These are phyloP conservation scores for Penicillium sp. DNA, from an alignment of 2,329 filamentous ascomycete species.

Conservation along the genomic window DNA sequence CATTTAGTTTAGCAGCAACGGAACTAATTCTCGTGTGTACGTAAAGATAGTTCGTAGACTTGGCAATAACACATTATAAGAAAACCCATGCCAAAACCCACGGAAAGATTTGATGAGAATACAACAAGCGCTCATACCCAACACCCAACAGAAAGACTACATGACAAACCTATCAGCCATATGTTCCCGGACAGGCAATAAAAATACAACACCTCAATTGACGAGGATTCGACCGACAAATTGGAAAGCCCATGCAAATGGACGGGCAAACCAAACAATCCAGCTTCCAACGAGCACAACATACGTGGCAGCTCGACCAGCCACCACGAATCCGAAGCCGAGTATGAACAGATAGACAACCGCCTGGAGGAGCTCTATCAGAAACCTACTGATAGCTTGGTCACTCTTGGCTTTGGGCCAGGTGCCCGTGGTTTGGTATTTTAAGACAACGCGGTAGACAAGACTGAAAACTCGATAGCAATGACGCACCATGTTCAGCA, in stretches of 20 bases:
- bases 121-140: background rate
- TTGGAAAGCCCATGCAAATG: constrained; percentile 33
- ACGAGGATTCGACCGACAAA: constrained; percentile 27
- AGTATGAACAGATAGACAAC: constrained; percentile 34
- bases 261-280: constrained; percentile 37
- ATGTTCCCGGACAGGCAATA: background rate
- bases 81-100: background rate
- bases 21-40: background rate
- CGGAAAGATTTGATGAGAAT: background rate
- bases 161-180: background rate
- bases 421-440: constrained; percentile 32
- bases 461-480: constrained; percentile 30
- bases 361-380: constrained; percentile 34
- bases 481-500: constrained; percentile 33
- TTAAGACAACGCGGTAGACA: constrained; percentile 24
- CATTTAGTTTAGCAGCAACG: too few species aligned
- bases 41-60: background rate
- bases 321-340: constrained; percentile 30
- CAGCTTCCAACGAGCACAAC: constrained; percentile 35
- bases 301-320: constrained; percentile 32
- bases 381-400: constrained; percentile 27
- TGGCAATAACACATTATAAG: background rate
- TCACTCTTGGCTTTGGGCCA: constrained; percentile 30
- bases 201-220: constrained; percentile 12
- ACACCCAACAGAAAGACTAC: background rate